phyloP scores from a whole-genome alignment of 345 rosid genomes.

The Balakata baccata region DNA sequence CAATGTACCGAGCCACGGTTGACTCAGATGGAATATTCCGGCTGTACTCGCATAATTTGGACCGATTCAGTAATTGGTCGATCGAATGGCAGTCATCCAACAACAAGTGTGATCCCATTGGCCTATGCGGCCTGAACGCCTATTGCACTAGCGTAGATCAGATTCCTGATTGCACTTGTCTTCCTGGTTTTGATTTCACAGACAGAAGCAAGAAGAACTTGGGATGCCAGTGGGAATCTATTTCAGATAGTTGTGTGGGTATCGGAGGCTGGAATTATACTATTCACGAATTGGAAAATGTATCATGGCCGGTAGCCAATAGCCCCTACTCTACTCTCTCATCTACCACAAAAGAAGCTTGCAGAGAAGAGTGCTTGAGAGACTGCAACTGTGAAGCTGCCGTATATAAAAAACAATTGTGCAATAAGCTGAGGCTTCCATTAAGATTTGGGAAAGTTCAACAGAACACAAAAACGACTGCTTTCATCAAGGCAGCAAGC shows the following conservation, averaged over 20 bases:
- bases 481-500: background rate
- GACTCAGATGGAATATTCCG: constrained; percentile 24
- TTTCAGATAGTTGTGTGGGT: background rate
- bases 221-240: background rate
- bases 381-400: constrained; percentile 16
- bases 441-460: background rate
- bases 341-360: background rate
- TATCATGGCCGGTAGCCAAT: background rate
- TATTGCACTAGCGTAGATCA: background rate
- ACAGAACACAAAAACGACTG: background rate
- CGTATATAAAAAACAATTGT: background rate
- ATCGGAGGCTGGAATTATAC: too few relatives aligned
- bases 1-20: constrained; percentile 18
- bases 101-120: constrained; percentile 6
- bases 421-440: constrained; percentile 5
- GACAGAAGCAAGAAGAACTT: background rate
- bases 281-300: background rate
- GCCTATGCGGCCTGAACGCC: background rate
- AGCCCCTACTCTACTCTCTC: background rate
- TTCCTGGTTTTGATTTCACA: background rate
- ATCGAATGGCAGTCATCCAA: background rate
- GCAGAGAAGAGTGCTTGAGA: constrained; percentile 7
- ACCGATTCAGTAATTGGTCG: background rate
- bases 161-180: background rate
- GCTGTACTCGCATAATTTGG: constrained; percentile 24